Evolutionary conservation across 2,329 filamentous ascomycete genomes (phyloP), one percentile per base, ranked within the genome.

Genomic region (Aspergillus clavatus): DNA sequence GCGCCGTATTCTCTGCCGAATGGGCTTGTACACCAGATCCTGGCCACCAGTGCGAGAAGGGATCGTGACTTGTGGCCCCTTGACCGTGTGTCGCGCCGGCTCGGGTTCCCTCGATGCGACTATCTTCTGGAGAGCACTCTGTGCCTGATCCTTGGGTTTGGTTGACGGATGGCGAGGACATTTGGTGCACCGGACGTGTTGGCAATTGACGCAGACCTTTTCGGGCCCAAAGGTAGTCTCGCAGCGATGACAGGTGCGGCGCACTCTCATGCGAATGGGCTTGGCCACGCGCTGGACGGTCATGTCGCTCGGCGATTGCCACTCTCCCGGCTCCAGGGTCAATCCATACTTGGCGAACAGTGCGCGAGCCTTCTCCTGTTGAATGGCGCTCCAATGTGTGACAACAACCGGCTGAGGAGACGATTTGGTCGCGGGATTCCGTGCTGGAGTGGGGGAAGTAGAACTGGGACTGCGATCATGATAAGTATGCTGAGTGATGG

Each of bases 111-210:
- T 51, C 33, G 47, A 45, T 8, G 51, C 39, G 28, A 55, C 29
- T 12, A 57, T 48, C 19, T 48, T 43, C 36, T 55, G 51, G 10
- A 57, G 49, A 11, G 53, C 54, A 11, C 48, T 60, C 48, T 70
- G 79, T 48, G 80, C 78, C 53, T 79, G 76, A 50, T 78, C 74
- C 53, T 77, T 77, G 60, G 82, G 76, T 54, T 79, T 81, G 70
- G 83, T 82, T 42, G 79, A 73, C 26, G 89, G 89, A 58, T 85
- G 81, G 44, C 87, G 82, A 22, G 82, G 80, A 65, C 90, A 96
- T 60, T 86, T 82, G 61, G 81, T 85, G 78, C 90, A 96, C 54
- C 87, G 81, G 38, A 75, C 74, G 69, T 96, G 90, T 56, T 86
- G 78, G 72, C 90, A 96, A 54, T 80, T 80, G 53, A 77, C 68